Base-by-base conservation (phyloP, 208 protist genomes). In the Crithidia fasciculata region DNA sequence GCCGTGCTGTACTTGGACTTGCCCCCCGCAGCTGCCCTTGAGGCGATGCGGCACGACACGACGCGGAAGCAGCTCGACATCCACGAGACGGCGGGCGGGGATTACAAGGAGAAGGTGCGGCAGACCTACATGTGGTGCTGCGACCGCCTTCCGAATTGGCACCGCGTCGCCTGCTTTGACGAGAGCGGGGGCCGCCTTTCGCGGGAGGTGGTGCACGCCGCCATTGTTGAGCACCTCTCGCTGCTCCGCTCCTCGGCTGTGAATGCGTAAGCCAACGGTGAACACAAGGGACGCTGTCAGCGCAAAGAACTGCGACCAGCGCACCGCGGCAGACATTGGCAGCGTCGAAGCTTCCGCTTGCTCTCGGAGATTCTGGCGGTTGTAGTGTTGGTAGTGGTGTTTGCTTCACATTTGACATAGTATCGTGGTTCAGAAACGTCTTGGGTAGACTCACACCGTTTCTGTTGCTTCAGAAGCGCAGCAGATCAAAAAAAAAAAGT, bases 1-100 rank as follows among this genome's bases (percentile, higher is more conserved):
- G n/a, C 70, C 8, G 92, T 97, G 8, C 49, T 96, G 45, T 98
- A 96, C 73, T 77, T 98, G 36, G 91, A 98, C 59, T 72, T 98
- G 8, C 85, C 88, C 3, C 90, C 93, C 8, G 40, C 86, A 9
- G 75, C 71, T 5, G 95, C 95, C 0, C 62, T 95, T 7, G 65
- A 67, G 41, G 92, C 95, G 18, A 91, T 98, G 84, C 73, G 83
- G 64, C 44, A 57, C 6, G 95, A 98, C 74, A 36, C 60, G 8
- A 92, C 83, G 16, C 88, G 95, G 5, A 72, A 67, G 64, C 76
- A 77, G 37, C 84, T 98, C 5, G 95, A 98, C 72, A 97, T 97
- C 58, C 92, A 98, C 76, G 95, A 98, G 71, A 95, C 85, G 5
- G 93, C 93, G 0, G 71, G 87, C 7, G 43, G 49, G 3, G 57